Evolutionary conservation across 2,329 filamentous ascomycete genomes (phyloP), one percentile per base, ranked within the genome.

Genomic region (Colletotrichum plurivorum): DNA sequence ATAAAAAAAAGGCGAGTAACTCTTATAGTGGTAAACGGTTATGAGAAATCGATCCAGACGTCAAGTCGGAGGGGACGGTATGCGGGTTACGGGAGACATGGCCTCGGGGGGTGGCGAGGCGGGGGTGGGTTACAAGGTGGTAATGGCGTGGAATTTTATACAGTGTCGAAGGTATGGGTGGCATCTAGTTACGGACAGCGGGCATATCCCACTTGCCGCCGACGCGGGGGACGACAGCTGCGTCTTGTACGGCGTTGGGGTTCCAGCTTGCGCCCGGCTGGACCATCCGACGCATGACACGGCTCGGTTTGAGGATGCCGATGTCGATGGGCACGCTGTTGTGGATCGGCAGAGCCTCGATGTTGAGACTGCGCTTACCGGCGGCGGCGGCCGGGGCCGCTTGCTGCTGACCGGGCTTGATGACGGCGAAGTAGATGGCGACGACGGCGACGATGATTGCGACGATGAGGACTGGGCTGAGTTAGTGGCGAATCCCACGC

Each of bases 361-460:
- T 76, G 61, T 70, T 73, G 60, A 75, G 74, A 63, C 70, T 77
- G 39, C 72, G 75, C 71, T 70, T 76, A 72, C 70, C 22, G 31
- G 31, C 31, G 31, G 31, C 71, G 2, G 70, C 74, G 70, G 59
- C 57, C 41, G 53, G 67, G 8, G 71, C 68, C 73, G 71, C 69
- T 71, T 36, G 72, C 69, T 49, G 66, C 73, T 60, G 62, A n/a
- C 54, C 43, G 3, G 67, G 67, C 71, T 78, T 81, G 67, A 82
- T 77, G 69, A 85, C 78, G 31, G 82, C 78, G 69, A 87, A 74
- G 73, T 85, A 87, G 59, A 85, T 79, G 62, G 85, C 82, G 9
- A 89, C 83, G 54, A 84, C 78, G 60, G 87, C 82, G 49, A 84
- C 84, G 52, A 89, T 81, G 54, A 90, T 79, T 60, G 85, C 73